Evolutionary conservation across 768 basidiomycete species (phyloP).

Genomic region (Saitozyma podzolica): DNA sequence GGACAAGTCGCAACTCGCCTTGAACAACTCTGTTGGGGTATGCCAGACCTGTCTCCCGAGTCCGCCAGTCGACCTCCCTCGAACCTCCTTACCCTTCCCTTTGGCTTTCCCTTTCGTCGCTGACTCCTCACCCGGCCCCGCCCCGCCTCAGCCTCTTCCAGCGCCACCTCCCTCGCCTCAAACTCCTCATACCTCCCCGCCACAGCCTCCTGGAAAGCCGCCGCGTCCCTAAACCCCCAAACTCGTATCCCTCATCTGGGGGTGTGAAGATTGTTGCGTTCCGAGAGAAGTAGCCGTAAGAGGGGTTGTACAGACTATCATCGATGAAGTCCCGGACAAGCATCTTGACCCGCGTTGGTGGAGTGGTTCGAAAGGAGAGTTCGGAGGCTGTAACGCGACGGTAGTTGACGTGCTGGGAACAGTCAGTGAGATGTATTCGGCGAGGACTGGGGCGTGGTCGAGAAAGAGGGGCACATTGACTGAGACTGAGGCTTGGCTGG

Average conservation of each 20-base stretch:
- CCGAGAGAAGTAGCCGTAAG: conserved; percentile 96
- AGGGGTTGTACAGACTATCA: conserved; percentile 91
- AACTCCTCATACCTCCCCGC: conserved; percentile 65
- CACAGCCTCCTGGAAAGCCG: conserved; percentile 80
- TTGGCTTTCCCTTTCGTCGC: conserved; percentile 6
- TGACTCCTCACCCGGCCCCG: conserved; percentile 62
- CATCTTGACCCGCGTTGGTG: conserved; percentile 85
- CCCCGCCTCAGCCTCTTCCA: conserved; percentile 58
- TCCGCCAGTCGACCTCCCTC: conserved; percentile 16
- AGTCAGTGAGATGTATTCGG: not conserved
- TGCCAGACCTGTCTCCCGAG: conserved; percentile 88
- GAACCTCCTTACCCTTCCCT: conserved; percentile 4
- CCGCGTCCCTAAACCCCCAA: conserved; percentile 65
- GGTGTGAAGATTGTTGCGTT: conserved; percentile 79
- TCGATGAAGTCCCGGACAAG: conserved; percentile 94
- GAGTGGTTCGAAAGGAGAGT: conserved; percentile 50
- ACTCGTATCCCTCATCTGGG: conserved; percentile 65
- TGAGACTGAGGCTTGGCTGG: not conserved
- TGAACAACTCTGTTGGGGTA: conserved; percentile 95
- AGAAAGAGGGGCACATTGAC: not conserved
- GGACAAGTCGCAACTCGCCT: conserved; percentile 60
- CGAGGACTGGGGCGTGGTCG: no score
- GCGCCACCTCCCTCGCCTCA: conserved; percentile 5
- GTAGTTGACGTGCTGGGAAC: conserved; percentile 38
- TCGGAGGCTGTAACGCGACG: conserved; percentile 48